Conservation (phyloP, 192 early-diverging fungal species). For the Coemansia sp. region DNA sequence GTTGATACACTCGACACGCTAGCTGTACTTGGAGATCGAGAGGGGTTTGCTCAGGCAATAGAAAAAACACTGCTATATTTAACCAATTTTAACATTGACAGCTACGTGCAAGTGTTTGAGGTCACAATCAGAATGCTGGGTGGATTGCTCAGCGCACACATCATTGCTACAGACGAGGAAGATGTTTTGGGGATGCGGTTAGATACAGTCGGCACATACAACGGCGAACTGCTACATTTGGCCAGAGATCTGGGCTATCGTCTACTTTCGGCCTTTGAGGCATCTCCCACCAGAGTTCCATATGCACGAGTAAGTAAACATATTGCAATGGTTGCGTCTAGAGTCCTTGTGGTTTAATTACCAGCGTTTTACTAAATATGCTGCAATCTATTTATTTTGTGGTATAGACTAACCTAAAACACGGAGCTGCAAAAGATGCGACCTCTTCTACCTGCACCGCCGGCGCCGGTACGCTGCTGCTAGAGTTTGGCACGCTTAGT, state of each 20-base stretch:
- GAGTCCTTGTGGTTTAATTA: neutral
- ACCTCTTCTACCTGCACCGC: constrained; percentile 76
- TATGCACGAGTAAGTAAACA: constrained; percentile 58
- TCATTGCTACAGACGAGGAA: constrained; percentile 68
- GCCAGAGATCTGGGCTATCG: constrained; percentile 80
- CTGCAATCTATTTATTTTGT: neutral
- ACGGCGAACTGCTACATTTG: constrained; percentile 72
- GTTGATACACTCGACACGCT: constrained; percentile 89
- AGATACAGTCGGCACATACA: constrained; percentile 55
- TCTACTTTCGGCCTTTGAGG: constrained; percentile 83
- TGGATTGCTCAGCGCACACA: constrained; percentile 83
- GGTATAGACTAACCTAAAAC: constrained; percentile 60
- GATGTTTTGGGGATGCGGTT: constrained; percentile 58
- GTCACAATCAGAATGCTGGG: constrained; percentile 89
- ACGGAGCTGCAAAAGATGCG: constrained; percentile 67
- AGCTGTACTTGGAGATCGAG: constrained; percentile 67
- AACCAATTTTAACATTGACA: constrained; percentile 73
- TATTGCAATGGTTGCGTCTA: neutral
- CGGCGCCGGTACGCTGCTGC: constrained; percentile 84
- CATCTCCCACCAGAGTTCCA: constrained; percentile 76
- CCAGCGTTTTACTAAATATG: neutral
- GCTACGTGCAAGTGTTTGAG: constrained; percentile 93
- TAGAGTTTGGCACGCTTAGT: constrained; percentile 92
- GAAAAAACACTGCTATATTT: constrained; percentile 61
- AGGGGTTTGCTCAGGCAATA: constrained; percentile 66